These are phyloP conservation scores for Isoetes engelmannii DNA, from an alignment of 83 land plant genomes.

Conservation along the genomic window DNA sequence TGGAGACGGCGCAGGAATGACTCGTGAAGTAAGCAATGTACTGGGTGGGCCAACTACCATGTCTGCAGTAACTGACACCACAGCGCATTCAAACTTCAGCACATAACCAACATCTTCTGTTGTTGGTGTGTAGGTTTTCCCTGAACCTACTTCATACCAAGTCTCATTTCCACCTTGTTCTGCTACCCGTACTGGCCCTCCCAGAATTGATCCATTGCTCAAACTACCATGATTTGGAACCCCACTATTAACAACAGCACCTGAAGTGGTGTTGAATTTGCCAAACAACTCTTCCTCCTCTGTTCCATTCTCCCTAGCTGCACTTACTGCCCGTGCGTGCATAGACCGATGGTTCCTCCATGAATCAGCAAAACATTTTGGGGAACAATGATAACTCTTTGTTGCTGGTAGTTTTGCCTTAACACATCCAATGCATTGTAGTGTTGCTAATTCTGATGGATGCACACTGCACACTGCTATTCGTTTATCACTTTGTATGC, in stretches of 20 bases:
- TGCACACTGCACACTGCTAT: slow-evolving; percentile 89
- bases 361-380: slow-evolving; percentile 89
- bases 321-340: slow-evolving; percentile 75
- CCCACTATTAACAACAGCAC: slow-evolving; percentile 32
- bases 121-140: slow-evolving; percentile 83
- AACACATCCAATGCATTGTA: slow-evolving; percentile 87
- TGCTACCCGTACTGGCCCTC: slow-evolving; percentile 43
- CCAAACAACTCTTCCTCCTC: slow-evolving; percentile 90
- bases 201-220: slow-evolving; percentile 54
- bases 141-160: slow-evolving; percentile 92
- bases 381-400: slow-evolving; percentile 91
- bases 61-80: slow-evolving; percentile 59
- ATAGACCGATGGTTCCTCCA: slow-evolving; percentile 89
- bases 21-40: slow-evolving; percentile 62
- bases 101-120: slow-evolving; percentile 89
- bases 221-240: slow-evolving; percentile 27
- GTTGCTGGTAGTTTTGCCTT: slow-evolving; percentile 80
- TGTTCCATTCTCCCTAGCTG: slow-evolving; percentile 74
- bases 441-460: slow-evolving; percentile 83
- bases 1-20: slow-evolving; percentile 95
- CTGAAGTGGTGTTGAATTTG: slow-evolving; percentile 34
- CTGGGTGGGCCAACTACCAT: slow-evolving; percentile 43
- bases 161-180: slow-evolving; percentile 70
- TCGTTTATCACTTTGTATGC: slow-evolving; percentile 86
- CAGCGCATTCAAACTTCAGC: slow-evolving; percentile 84